Base-by-base conservation (phyloP, 2,329 filamentous ascomycete genomes). In the Epichloe uncinata region DNA sequence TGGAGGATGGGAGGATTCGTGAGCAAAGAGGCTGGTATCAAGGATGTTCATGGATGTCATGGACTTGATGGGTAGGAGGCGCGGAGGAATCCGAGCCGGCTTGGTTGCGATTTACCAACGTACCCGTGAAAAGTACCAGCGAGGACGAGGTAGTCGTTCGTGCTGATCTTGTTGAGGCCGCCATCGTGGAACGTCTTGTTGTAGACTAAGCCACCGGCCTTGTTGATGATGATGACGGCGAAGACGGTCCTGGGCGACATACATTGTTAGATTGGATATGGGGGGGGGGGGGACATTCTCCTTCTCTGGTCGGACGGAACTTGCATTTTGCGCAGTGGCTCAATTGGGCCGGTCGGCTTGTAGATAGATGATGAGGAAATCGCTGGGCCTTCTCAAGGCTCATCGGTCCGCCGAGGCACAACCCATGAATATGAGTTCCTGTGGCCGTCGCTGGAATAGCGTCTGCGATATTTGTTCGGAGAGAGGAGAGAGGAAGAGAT, bases 101-200 rank as follows among this genome's bases (percentile, higher is more conserved):
- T 11, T 30, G 30, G 30, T 30, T 30, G 30, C 30, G 8, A 30
- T 30, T 30, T 30, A 9, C 30, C 30, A 30, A 61, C 69, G 55
- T 71, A 90, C 87, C 88, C 93, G 65, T 98, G 93, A 67, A 98
- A 98, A 49, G 93, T 98, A 51, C 93, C 93, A 6, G 93, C 93
- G 30, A 98, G 81, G 58, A 97, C 91, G 34, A 98, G 84, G 64
- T 94, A 95, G 74, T 98, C 93, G 66, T 98, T 98, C 58, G 87
- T 91, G 58, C 81, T 87, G 59, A 98, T 82, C 65, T 91, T 88
- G 66, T 87, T 86, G 52, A 98, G 78, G 43, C 79, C 87, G 53
- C 81, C 85, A 42, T 91, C 81, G 61, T 90, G 83, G 67, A 98
- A 97, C 63, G 88, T 87, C 60, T 89, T 87, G 70, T 97, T 91